Base-by-base conservation (phyloP, 2,329 filamentous ascomycete species). In the Verticillium alfalfae region DNA sequence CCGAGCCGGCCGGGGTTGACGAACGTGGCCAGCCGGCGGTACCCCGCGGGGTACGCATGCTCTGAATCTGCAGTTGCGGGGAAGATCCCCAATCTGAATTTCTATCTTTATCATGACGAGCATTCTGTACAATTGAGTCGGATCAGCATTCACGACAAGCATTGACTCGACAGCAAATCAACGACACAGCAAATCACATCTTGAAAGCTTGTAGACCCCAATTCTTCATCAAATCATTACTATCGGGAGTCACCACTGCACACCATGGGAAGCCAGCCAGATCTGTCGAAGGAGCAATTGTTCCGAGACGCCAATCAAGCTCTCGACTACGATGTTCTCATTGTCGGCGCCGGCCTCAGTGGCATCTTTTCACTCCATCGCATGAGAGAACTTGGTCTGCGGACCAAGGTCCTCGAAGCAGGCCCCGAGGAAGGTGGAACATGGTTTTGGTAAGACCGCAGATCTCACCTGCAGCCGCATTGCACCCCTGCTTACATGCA, bases 401-500 rank as follows among this genome's bases (percentile, higher is more conserved):
- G 69, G 54, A 70, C 72, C 59, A 73, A 70, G 61, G 72, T 75
- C 5, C 62, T 80, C n/a, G 78, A 80, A 62, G 74, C 74, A 31
- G 76, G 71, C 13, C 70, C 72, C 16, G 72, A 69, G 5, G 73
- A 75, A 38, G 79, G 79, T 4, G 79, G 80, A 1, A 81, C 79
- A 2, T 83, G 81, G 79, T 74, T 71, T 60, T 78, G 75, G 76
- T 72, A 66, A 63, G 62, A 15, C 54, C 15, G 34, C 31, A 18
- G 45, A 5, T 52, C 18, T 37, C 34, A 8, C 12, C 55, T 8
- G 13, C 15, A 26, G n/a, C 10, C 36, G 15, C 18, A 26, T 4
- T 31, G 10, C 39, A 31, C 10, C 12, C 13, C 45, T 2, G 55
- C 15, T 38, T 3, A 54, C 45, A 59, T 22, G 10, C 9, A 37